phyloP scores from a whole-genome alignment of 345 rosid species.

The Xanthoceras sorbifolium region DNA sequence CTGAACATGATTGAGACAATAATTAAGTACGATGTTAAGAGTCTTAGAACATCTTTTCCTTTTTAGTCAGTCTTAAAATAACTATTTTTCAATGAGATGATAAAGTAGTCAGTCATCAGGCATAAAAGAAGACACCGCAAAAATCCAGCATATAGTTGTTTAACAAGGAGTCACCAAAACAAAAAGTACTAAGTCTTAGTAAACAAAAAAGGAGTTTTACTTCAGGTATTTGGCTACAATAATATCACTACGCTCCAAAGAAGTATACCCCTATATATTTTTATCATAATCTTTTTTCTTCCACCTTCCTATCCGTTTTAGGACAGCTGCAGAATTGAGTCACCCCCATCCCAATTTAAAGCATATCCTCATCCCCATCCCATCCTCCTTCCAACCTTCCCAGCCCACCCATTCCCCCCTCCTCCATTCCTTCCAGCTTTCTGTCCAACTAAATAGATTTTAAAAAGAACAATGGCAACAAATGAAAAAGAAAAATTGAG shows the following conservation, averaged over 20 bases:
- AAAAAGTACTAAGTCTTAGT: background rate
- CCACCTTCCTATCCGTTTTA: background rate
- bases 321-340: background rate
- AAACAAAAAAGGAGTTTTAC: background rate
- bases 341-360: background rate
- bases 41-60: background rate
- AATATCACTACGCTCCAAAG: background rate
- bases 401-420: background rate
- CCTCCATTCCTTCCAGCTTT: background rate
- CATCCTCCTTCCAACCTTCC: background rate
- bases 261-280: background rate
- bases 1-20: constrained; percentile 31
- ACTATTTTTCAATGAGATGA: background rate
- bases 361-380: background rate
- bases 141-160: background rate
- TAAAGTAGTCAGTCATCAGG: background rate
- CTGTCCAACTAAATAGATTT: background rate
- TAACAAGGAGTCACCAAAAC: background rate
- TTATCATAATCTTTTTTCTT: background rate
- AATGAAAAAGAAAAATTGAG: background rate
- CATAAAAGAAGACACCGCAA: background rate
- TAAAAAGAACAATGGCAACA: background rate
- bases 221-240: background rate
- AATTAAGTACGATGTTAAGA: background rate
- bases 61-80: background rate